Base-by-base conservation (phyloP, 2,329 filamentous ascomycete species). In the Grosmannia huntii region DNA sequence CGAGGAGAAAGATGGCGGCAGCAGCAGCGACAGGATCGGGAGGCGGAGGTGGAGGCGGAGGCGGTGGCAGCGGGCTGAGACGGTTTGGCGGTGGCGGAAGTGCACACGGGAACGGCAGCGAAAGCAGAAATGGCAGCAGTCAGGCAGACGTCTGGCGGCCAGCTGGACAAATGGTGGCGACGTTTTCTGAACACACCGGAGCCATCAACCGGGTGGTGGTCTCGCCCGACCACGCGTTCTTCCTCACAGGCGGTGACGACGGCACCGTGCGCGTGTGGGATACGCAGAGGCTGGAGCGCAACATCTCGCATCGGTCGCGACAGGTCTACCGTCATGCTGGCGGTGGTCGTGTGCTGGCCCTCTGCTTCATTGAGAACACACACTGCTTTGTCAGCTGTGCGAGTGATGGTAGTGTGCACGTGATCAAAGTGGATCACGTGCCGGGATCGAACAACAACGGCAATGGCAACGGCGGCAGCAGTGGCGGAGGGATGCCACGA, bases 241-340 rank as follows among this genome's bases (percentile, higher is more conserved):
- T 99, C 70, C 80, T 96, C 59, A 97, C 94, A 0, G 92, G 85
- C 7, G 92, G 91, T 11, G 89, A 96, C 66, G 94, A 99, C 70
- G 89, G 94, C 3, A 84, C 82, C 7, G 89, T 96, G 59, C 95
- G 89, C 67, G 80, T 99, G 5, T 99, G 94, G 94, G 94, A 99
- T 71, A 87, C 90, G 28, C 85, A 84, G 28, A 82, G 94, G 27
- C 78, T 99, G 7, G 94, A 99, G 71, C 86, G 90, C 51, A 97
- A 96, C 68, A 83, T 97, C 55, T 87, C 89, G 0, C 87, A 95
- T 65, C 83, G 90, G 50, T 90, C 94, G 31, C 81, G 92, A 25
- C 89, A 95, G 67, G 95, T 89, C 0, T 87, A 96, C 71, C 85
- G 79, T 59, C 89, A 96, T 65, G 80, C 79, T 0, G 72, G 81